Conservation (phyloP, 2,329 filamentous ascomycete genomes). For the Metarhizium album region DNA sequence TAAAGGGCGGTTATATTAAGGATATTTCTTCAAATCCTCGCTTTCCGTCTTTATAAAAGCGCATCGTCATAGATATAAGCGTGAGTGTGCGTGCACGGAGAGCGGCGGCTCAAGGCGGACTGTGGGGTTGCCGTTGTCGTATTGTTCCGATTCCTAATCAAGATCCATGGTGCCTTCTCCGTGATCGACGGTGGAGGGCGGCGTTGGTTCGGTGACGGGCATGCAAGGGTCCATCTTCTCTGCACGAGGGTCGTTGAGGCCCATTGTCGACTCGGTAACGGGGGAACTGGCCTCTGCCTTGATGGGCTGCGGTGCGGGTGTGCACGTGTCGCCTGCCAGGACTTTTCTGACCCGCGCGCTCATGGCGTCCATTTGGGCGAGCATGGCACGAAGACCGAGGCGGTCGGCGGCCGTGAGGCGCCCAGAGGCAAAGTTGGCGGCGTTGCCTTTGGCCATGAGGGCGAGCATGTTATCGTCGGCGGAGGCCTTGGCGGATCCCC, state of each 20-base stretch:
- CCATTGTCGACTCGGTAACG: conserved; percentile 14
- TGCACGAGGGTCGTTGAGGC: conserved; percentile 8
- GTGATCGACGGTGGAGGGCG: conserved; percentile 28
- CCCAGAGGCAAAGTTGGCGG: conserved; percentile 29
- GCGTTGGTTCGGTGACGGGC: conserved; percentile 27
- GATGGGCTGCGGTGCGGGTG: conserved; percentile 10
- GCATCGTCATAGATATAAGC: not conserved
- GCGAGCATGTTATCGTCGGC: conserved; percentile 34
- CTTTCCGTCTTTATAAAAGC: not conserved
- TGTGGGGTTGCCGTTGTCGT: not conserved
- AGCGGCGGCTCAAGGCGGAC: not conserved
- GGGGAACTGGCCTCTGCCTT: conserved; percentile 16
- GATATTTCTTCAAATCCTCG: not conserved
- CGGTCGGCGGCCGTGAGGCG: conserved; percentile 32
- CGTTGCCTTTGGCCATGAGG: conserved; percentile 37
- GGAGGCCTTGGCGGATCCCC: conserved; percentile 23
- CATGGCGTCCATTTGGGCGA: conserved; percentile 36
- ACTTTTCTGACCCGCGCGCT: conserved; percentile 29
- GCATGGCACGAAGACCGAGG: conserved; percentile 35
- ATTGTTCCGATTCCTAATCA: conserved; percentile 16
- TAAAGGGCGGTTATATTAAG: not conserved
- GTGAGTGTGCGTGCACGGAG: not conserved
- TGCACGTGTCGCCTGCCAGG: conserved; percentile 22
- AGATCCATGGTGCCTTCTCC: conserved; percentile 29
- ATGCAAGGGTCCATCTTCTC: conserved; percentile 20